Conservation (phyloP, 345 rosid genomes). For the Psidium friedrichsthalianum region DNA sequence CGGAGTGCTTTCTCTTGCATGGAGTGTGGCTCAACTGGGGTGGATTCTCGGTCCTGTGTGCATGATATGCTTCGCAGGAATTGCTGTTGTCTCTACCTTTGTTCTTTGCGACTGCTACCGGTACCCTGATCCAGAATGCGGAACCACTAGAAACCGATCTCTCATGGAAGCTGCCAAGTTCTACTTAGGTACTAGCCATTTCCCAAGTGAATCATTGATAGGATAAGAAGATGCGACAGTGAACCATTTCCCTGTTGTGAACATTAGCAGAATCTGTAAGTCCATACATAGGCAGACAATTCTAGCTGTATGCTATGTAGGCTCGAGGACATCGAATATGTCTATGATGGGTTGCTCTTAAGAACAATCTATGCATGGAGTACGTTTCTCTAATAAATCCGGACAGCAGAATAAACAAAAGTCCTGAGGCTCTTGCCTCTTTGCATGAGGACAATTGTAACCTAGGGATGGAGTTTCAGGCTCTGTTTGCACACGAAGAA, state of each 20-base stretch:
- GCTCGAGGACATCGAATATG: background rate
- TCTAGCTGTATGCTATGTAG: background rate
- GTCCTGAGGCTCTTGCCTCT: background rate
- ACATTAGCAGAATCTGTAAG: background rate
- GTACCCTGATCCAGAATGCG: conserved; percentile 43
- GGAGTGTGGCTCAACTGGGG: conserved; percentile 61
- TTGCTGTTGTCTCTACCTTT: conserved; percentile 28
- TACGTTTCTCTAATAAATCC: background rate
- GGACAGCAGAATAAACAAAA: background rate
- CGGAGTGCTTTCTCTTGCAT: conserved; percentile 69
- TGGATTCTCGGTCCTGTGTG: conserved; percentile 65
- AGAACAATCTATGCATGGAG: background rate
- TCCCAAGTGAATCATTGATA: background rate
- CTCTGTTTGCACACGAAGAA: background rate
- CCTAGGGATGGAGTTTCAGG: background rate
- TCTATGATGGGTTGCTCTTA: background rate
- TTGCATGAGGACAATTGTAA: background rate
- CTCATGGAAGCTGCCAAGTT: conserved; percentile 37
- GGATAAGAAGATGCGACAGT: background rate
- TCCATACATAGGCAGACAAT: background rate
- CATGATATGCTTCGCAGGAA: conserved; percentile 32
- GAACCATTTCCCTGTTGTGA: background rate
- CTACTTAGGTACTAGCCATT: conserved; percentile 25
- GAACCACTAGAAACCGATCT: conserved; percentile 31
- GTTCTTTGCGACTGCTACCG: conserved; percentile 46